Base-by-base conservation (phyloP, 305 asterid genomes). In the Fraxinus sp. region DNA sequence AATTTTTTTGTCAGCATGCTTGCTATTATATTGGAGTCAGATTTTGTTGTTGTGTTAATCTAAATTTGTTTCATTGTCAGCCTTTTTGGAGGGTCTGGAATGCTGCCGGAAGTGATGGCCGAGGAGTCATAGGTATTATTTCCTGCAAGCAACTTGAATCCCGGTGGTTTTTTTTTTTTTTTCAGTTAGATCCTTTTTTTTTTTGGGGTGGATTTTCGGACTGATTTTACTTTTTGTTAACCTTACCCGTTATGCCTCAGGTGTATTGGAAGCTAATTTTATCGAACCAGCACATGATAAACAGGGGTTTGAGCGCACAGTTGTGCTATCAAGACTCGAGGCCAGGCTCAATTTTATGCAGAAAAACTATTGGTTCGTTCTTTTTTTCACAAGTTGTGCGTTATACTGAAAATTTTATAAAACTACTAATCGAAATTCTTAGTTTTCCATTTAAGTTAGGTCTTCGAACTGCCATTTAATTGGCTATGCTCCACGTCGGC, bases 11-110 rank as follows among this genome's bases (percentile, higher is more conserved):
- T 64, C 11, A 22, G 72, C 72, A 24, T 24, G 33, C 4, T 39
- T 44, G 24, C 7, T 71, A 13, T 18, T 57, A 57, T 18, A 18
- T 18, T 57, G 68, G 68, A 57, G 22, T 57, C 28, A 57, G 28
- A 7, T 20, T 57, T 57, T 57, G 68, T 3, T 35, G 14, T 14
- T 35, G 49, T 75, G 2, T 71, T 57, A 36, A 55, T 10, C 33
- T 28, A 26, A 39, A 5, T n/a, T 2, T 24, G 20, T 32, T 52
- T 66, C n/a, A 39, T 22, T 32, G 1, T 13, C 89, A 92, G 95
- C 93, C 97, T 52, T 94, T 94, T 71, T 94, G 97, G 97, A 91
- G 98, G 86, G 93, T 92, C 30, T 94, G 97, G 95, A 91, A 89
- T 82, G 91, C 98, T 80, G 95, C 98, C 3, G 97, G 98, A 72